Evolutionary conservation across 2,329 filamentous ascomycete species (phyloP), one percentile per base, ranked within the genome.

Genomic region (Ampelomyces quisqualis): DNA sequence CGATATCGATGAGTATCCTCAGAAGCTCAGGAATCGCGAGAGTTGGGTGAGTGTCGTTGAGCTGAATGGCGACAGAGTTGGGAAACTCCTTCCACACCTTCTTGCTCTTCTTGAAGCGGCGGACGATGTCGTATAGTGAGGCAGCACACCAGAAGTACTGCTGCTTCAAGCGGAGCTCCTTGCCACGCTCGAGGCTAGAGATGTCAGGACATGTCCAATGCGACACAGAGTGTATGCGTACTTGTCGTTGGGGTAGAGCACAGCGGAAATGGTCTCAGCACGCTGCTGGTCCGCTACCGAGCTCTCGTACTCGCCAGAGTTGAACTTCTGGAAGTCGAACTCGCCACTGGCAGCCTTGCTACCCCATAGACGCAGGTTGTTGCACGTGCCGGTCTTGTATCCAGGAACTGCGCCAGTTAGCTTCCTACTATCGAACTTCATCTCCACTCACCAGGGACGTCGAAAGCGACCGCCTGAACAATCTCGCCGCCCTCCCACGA

Each of bases 141-240:
- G 93, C 93, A 37, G 93, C 90, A 63, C 95, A 95, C 93, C 93
- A 98, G 75, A 98, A 98, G 78, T 98, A 98, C 70, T 98, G 93
- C 70, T 98, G 93, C 80, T 98, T 98, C 70, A 98, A 73, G 38
- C 93, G 88, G 50, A 98, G 82, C 75, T 98, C 93, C 72, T 98
- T 98, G 49, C 93, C 93, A 53, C 90, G 82, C 54, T 97, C 91
- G 30, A 98, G 80, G 70, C 64, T 68, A 19, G 2, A 8, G 29
- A 24, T 27, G 45, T 60, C 15, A 58, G 51, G 15, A 8, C 29
- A 24, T 27, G 45, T 60, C 15, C 57, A 49, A 17, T 15, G 17
- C 4, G 10, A 6, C 14, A 40, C 8, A 22, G 2, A 2, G 18
- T 22, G 21, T 33, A 6, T 21, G 52, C 62, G 24, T 50, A 65